Conservation (phyloP, 441 rosid genomes). For the Eutrema salsugineum region DNA sequence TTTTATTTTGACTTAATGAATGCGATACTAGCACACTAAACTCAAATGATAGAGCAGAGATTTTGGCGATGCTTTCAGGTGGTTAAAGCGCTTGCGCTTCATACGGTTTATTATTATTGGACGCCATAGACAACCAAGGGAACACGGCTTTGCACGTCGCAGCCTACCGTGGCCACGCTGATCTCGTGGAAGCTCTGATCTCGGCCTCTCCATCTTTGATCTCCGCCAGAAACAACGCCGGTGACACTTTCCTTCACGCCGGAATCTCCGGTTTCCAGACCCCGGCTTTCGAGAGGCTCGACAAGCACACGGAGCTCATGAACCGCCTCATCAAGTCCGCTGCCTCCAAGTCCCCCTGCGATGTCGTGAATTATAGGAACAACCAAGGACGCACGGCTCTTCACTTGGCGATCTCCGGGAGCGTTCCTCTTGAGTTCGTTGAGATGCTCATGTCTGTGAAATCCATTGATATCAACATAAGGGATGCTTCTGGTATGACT, state of each 20-base stretch:
- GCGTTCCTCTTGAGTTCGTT: conserved; percentile 68
- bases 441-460: conserved; percentile 80
- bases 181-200: conserved; percentile 63
- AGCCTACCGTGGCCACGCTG: conserved; percentile 73
- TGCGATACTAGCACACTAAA: too few species aligned
- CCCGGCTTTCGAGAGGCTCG: conserved; percentile 75
- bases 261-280: conserved; percentile 79
- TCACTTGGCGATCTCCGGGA: conserved; percentile 78
- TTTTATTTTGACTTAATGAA: too few species aligned
- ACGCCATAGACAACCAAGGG: conserved; percentile 61
- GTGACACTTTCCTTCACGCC: conserved; percentile 81
- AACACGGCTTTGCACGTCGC: conserved; percentile 80
- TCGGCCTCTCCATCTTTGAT: conserved; percentile 56
- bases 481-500: conserved; percentile 74
- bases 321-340: conserved; percentile 47
- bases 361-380: conserved; percentile 58
- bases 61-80: conserved; percentile 50
- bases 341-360: conserved; percentile 17
- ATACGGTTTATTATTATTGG: conserved; percentile 36
- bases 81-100: conserved; percentile 55
- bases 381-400: conserved; percentile 79
- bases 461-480: conserved; percentile 61
- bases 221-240: conserved; percentile 58
- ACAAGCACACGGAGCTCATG: conserved; percentile 79
- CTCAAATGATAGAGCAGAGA: too few species aligned